Evolutionary conservation across 2,329 filamentous ascomycete genomes (phyloP), one percentile per base, ranked within the genome.

Genomic region (Xylariaceae sp.): DNA sequence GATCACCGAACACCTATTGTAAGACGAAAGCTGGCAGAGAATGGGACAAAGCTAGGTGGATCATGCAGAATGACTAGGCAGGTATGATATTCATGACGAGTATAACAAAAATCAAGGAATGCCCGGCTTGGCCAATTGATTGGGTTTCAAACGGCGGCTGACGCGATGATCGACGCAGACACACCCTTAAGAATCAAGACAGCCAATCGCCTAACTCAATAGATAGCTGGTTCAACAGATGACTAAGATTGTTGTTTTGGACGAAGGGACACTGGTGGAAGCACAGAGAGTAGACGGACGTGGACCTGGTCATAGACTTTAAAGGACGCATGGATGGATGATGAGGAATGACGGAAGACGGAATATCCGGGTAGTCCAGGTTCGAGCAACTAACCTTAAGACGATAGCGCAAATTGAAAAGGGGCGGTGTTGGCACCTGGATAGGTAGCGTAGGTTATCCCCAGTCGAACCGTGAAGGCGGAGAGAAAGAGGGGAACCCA

Each of bases 121-220:
- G 21, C 30, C 30, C 19, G 30, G 36, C 50, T 44, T 42, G 47
- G 47, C 41, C 40, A 47, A 47, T 54, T 51, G 53, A 40, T 53
- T 58, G 53, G 53, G 59, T 54, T 49, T 53, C 59, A 55, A 54
- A 53, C 41, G 48, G 52, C 49, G 59, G 57, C 59, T 61, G 59
- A 58, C 50, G 57, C 54, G 54, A 54, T 54, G 51, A 59, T 57
- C 58, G n/a, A 58, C 48, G 51, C 56, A 55, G 47, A 46, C 47
- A 44, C 15, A 44, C 15, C 40, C 32, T 45, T 26, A 48, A 45
- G 41, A 36, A 51, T 43, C 29, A 43, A 29, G 41, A 50, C 34
- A 50, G 49, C 49, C 39, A 49, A 52, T 54, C 47, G 45, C 45
- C 45, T 46, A 43, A 43, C 41, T n/a, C 29, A 43, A 43, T 43